phyloP scores from a whole-genome alignment of 1,139 yeast genomes.

The Wickerhamomyces sp. region DNA sequence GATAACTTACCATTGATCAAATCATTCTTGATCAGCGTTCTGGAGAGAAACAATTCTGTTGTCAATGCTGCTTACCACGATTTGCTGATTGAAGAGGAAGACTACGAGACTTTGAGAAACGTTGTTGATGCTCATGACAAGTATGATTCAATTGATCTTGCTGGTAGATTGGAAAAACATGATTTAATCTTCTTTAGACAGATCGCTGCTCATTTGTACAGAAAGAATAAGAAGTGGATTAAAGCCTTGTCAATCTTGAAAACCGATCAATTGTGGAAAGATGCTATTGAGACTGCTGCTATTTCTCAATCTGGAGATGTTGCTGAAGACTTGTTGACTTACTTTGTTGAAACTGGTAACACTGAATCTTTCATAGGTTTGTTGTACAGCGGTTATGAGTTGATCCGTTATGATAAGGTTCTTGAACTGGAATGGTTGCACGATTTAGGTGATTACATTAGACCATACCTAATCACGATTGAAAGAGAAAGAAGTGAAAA shows the following conservation, averaged over 20 bases:
- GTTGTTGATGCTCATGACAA: slow-evolving; percentile 89
- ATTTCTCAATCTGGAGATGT: slow-evolving; percentile 71
- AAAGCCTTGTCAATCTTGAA: slow-evolving; percentile 87
- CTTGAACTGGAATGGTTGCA: slow-evolving; percentile 90
- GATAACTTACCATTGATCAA: slow-evolving; percentile 95
- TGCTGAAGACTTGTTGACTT: slow-evolving; percentile 82
- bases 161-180: slow-evolving; percentile 89
- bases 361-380: slow-evolving; percentile 93
- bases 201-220: slow-evolving; percentile 89
- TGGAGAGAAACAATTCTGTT: slow-evolving; percentile 83
- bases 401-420: slow-evolving; percentile 77
- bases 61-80: slow-evolving; percentile 96
- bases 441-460: slow-evolving; percentile 71
- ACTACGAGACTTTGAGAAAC: slow-evolving; percentile 80
- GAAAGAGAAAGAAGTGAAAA: slow-evolving; percentile 71
- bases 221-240: slow-evolving; percentile 89
- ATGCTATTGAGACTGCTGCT: slow-evolving; percentile 91
- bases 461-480: slow-evolving; percentile 86
- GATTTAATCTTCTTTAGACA: slow-evolving; percentile 89
- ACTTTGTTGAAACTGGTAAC: slow-evolving; percentile 96
- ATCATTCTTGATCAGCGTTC: slow-evolving; percentile 88
- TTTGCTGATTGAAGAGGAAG: slow-evolving; percentile 92
- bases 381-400: slow-evolving; percentile 79
- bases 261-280: slow-evolving; percentile 91
- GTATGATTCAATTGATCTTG: slow-evolving; percentile 88